Base-by-base conservation (phyloP, 2,329 filamentous ascomycete genomes). In the Teratosphaeriaceae sp. region DNA sequence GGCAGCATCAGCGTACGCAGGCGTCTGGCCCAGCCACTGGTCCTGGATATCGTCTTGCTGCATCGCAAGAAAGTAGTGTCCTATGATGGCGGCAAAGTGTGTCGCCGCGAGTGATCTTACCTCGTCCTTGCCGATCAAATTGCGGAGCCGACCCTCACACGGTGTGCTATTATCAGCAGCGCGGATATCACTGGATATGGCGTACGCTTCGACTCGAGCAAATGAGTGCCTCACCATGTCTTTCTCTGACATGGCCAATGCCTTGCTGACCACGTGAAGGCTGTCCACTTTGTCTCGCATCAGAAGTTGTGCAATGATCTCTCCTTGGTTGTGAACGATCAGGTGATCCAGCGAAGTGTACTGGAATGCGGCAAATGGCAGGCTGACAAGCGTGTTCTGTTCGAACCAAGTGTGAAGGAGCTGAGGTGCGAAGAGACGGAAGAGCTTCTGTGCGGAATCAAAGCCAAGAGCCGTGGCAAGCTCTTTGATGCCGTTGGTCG, bases 391-490 rank as follows among this genome's bases (percentile, higher is more conserved):
- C 1, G 69, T 65, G 45, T 83, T 76, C 1, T 68, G 40, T 3
- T 87, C 80, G 3, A 94, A 76, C 90, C 89, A 98, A 0, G 88
- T 95, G 59, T 87, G 95, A 2, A 97, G 70, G 5, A 98, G 73
- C 57, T 98, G 92, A 2, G 89, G 81, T 5, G 87, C 82, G 59
- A 97, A 98, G 0, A 97, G 70, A 5, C 72, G 71, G 58, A 98
- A 96, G 1, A 99, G 68, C 24, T 82, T 76, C 53, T 74, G 78
- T 0, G 88, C 73, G 34, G 79, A 78, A 19, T 73, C 64, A 18
- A 97, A 73, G 0, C 73, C 66, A 24, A 96, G 74, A 0, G 75
- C 72, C 11, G 62, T 65, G 3, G 89, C 79, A 23, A 96, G 80
- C 11, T 75, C 71, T 3, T 64, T 61, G 33, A 96, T 71, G 53